Evolutionary conservation across 83 land plant species (phyloP).

Genomic region (Picea mariana): DNA sequence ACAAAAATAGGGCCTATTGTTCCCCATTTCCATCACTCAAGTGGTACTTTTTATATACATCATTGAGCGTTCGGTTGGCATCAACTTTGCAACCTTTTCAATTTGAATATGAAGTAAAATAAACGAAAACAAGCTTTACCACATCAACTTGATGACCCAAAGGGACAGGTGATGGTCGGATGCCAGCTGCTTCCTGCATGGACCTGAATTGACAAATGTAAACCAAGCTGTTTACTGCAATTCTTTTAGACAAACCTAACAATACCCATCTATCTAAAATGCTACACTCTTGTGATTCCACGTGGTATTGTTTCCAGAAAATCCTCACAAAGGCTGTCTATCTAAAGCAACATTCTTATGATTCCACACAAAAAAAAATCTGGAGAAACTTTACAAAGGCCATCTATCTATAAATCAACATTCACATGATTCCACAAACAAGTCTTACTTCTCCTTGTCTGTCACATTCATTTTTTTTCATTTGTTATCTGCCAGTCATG

Average conservation of each 20-base stretch:
- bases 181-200: constrained; percentile 29
- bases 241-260: neutral
- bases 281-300: neutral
- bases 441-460: neutral
- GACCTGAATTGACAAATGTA: constrained; percentile 3
- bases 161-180: constrained; percentile 15
- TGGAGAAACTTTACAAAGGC: neutral
- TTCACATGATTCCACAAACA: constrained; percentile 3
- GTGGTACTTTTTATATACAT: neutral
- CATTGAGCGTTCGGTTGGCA: neutral
- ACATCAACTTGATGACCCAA: neutral
- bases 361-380: neutral
- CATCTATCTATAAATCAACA: neutral
- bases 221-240: neutral
- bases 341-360: neutral
- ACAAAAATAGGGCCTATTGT: neutral
- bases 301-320: neutral
- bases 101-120: neutral
- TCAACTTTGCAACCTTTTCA: too few relatives aligned
- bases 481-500: neutral
- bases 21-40: neutral
- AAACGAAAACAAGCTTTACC: constrained; percentile 6
- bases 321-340: neutral
- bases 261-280: neutral
- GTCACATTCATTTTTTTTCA: neutral